These are phyloP conservation scores for Suillus weaverae DNA, from an alignment of 768 basidiomycete species.

Conservation along the genomic window DNA sequence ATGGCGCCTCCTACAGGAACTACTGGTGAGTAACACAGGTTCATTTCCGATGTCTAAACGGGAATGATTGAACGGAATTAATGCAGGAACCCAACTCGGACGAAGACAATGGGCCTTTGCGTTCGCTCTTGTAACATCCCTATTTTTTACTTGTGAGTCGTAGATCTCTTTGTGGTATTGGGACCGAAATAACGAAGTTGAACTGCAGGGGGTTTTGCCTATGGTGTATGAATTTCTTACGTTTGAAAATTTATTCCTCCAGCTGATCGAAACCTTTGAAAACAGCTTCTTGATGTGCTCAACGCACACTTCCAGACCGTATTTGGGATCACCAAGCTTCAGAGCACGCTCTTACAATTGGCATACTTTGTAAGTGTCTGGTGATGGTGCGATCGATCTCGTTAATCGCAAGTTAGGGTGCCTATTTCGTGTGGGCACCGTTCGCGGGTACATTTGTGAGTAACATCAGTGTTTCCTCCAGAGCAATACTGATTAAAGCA, in stretches of 20 bases:
- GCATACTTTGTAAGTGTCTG: slow-evolving; percentile 61
- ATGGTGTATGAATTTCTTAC: slow-evolving; percentile 45
- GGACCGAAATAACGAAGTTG: not conserved
- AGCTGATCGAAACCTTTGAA: not conserved
- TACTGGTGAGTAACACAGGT: slow-evolving; percentile 37
- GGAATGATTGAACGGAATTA: not conserved
- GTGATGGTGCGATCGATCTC: not conserved
- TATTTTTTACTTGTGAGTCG: slow-evolving; percentile 70
- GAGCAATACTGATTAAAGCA: slow-evolving; percentile 22
- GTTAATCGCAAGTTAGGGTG: slow-evolving; percentile 39
- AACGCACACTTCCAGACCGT: slow-evolving; percentile 74
- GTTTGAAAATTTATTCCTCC: slow-evolving; percentile 8
- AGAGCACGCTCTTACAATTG: slow-evolving; percentile 73
- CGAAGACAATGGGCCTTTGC: slow-evolving; percentile 52
- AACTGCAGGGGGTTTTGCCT: slow-evolving; percentile 62
- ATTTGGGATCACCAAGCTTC: slow-evolving; percentile 64
- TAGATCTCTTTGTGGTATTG: not conserved
- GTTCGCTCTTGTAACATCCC: slow-evolving; percentile 67
- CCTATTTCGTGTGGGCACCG: slow-evolving; percentile 62
- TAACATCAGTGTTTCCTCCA: slow-evolving; percentile 11
- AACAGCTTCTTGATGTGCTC: slow-evolving; percentile 62
- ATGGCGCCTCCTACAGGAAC: slow-evolving; percentile 43
- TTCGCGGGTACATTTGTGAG: slow-evolving; percentile 57
- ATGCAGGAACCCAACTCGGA: slow-evolving; percentile 40
- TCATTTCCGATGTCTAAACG: not conserved